These are phyloP conservation scores for Verticillium tricorpus DNA, from an alignment of 2,329 filamentous ascomycete species.

Conservation along the genomic window DNA sequence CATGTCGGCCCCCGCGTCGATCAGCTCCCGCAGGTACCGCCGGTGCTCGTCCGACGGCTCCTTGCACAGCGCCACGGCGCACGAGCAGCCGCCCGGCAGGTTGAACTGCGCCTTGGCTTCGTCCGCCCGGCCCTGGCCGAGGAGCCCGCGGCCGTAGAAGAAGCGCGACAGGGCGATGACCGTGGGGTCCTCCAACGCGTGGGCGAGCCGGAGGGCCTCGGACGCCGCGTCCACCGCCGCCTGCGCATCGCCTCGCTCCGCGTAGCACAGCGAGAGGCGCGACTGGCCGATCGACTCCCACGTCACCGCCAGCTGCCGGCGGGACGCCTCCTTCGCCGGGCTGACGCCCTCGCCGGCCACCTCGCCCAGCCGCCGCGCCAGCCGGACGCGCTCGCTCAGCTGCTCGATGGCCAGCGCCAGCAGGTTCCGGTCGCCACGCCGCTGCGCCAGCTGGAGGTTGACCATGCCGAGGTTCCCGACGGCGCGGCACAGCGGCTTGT, in stretches of 20 bases:
- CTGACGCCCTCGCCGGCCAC: not conserved
- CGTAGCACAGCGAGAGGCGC: conserved; percentile 28
- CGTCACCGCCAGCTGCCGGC: not conserved
- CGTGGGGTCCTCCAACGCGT: conserved; percentile 17
- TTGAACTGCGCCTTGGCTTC: conserved; percentile 25
- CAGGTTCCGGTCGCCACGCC: not conserved
- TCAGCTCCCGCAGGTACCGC: conserved; percentile 24
- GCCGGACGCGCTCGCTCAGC: conserved; percentile 18
- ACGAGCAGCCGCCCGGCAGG: conserved; percentile 18
- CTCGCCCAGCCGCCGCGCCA: conserved; percentile 5
- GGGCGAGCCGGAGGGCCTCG: conserved; percentile 11
- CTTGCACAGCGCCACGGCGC: conserved; percentile 31
- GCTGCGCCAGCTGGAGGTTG: conserved; percentile 25
- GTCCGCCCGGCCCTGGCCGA: conserved; percentile 14
- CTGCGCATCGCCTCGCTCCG: not conserved
- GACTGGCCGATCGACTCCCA: conserved; percentile 24
- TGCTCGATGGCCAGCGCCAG: conserved; percentile 22
- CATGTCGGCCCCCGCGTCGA: conserved; percentile 26
- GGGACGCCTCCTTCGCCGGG: conserved; percentile 2
- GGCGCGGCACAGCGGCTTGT: conserved; percentile 21
- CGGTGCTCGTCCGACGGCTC: conserved; percentile 31
- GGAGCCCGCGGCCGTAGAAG: conserved; percentile 25
- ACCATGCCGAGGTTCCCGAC: conserved; percentile 31
- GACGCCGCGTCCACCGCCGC: conserved; percentile 16
- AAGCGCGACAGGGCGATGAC: conserved; percentile 24